phyloP scores from a whole-genome alignment of 192 early-diverging fungal genomes.

The Coemansia sp. region DNA sequence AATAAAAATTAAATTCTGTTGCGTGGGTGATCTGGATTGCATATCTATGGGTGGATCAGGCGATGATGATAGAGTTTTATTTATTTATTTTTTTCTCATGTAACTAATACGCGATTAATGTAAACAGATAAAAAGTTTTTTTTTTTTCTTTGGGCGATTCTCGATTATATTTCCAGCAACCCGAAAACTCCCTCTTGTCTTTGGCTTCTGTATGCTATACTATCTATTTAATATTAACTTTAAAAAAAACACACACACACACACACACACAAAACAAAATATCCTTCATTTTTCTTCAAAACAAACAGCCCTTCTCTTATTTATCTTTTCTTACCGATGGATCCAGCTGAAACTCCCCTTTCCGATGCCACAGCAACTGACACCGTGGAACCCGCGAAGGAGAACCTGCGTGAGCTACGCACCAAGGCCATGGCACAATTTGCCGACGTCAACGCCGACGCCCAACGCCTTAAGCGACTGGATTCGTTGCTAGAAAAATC shows the following conservation, averaged over 20 bases:
- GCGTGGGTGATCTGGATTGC: too few relatives aligned
- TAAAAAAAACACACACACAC: too few relatives aligned
- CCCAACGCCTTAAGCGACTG: conserved; percentile 70
- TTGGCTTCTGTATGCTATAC: too few relatives aligned
- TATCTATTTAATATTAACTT: too few relatives aligned
- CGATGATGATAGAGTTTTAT: too few relatives aligned
- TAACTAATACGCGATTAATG: background rate
- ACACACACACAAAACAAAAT: too few relatives aligned
- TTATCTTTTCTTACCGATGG: background rate
- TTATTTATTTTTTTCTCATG: too few relatives aligned
- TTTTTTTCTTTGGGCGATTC: background rate
- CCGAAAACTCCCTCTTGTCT: too few relatives aligned
- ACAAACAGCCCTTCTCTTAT: too few relatives aligned
- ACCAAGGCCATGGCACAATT: conserved; percentile 67
- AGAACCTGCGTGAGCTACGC: conserved; percentile 37
- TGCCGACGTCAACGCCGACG: conserved; percentile 56
- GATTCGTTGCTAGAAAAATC: conserved; percentile 82
- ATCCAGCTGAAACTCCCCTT: background rate
- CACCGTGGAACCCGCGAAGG: conserved; percentile 15
- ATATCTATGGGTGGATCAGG: too few relatives aligned
- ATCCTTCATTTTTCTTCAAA: background rate
- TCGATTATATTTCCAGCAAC: background rate
- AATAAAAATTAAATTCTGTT: too few relatives aligned
- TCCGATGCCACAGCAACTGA: background rate
- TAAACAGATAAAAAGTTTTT: background rate